Conservation (phyloP, 2,329 filamentous ascomycete species). For the Nemania sp. region DNA sequence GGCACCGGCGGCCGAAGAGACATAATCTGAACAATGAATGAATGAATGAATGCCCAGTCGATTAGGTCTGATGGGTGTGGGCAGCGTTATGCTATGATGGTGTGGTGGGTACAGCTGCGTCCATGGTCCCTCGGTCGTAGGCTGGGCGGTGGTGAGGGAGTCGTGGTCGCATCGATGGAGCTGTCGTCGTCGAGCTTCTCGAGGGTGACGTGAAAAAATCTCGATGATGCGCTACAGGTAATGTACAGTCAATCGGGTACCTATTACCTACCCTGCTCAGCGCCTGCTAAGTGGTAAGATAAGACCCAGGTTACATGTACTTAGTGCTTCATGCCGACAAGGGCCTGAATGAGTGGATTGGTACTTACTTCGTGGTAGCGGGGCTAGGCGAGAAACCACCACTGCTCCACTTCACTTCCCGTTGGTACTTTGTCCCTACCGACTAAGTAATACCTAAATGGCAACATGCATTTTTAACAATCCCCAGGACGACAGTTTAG, state of each 20-base stretch:
- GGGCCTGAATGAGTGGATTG: neutral
- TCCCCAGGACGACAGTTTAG: neutral
- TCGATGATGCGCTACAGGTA: conserved; percentile 2
- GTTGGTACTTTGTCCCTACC: too few relatives aligned
- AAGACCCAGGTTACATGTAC: too few relatives aligned
- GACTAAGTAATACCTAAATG: neutral
- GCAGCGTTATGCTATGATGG: conserved; percentile 3
- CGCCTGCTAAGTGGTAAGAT: too few relatives aligned
- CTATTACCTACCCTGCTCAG: too few relatives aligned
- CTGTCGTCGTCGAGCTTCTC: conserved; percentile 11
- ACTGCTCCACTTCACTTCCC: too few relatives aligned
- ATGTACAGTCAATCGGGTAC: neutral
- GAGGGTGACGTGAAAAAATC: conserved; percentile 13
- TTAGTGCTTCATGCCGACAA: too few relatives aligned
- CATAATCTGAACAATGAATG: conserved; percentile 51
- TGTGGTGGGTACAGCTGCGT: conserved; percentile 4
- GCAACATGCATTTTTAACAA: neutral
- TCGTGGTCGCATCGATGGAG: conserved; percentile 15
- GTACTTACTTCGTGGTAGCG: too few relatives aligned
- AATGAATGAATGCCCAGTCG: too few relatives aligned
- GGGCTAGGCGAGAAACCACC: too few relatives aligned
- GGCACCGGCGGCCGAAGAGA: conserved; percentile 53
- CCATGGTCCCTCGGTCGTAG: conserved; percentile 13
- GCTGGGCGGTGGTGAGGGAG: neutral
- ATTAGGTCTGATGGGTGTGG: too few relatives aligned